phyloP scores from a whole-genome alignment of 179 eudicot genomes.

The Pouteria campechiana region DNA sequence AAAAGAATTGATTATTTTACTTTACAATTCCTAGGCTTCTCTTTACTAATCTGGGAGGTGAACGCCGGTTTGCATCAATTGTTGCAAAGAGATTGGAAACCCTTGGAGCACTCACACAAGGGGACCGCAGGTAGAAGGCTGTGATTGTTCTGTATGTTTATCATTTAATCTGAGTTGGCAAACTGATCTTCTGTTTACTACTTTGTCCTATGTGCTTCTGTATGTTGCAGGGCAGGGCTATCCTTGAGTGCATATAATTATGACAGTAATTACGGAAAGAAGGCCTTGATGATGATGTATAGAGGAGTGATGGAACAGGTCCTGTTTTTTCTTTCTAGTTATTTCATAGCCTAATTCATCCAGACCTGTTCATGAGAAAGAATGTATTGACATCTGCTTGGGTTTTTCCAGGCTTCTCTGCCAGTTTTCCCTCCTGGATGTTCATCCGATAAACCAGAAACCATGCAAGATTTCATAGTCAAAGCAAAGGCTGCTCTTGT shows the following conservation, averaged over 20 bases:
- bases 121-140: slow-evolving; percentile 87
- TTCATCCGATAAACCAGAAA: slow-evolving; percentile 68
- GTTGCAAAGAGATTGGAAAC: slow-evolving; percentile 97
- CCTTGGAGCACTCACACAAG: slow-evolving; percentile 96
- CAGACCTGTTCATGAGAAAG: not conserved
- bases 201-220: not conserved
- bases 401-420: slow-evolving; percentile 58
- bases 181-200: not conserved
- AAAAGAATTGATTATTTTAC: no score
- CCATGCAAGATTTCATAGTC: slow-evolving; percentile 60
- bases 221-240: slow-evolving; percentile 81
- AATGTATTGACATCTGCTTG: no score
- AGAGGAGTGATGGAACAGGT: slow-evolving; percentile 94
- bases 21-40: slow-evolving; percentile 48
- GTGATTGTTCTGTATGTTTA: not conserved
- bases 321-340: not conserved
- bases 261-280: slow-evolving; percentile 81
- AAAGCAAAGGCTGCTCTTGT: slow-evolving; percentile 93
- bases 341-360: not conserved
- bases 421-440: slow-evolving; percentile 96
- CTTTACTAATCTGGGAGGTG: slow-evolving; percentile 96
- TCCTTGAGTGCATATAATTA: slow-evolving; percentile 80
- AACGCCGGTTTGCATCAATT: slow-evolving; percentile 94
- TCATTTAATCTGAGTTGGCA: not conserved
- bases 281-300: slow-evolving; percentile 61